Evolutionary conservation across 73 alveolate species (phyloP).

Genomic region (Effrenium voratum): DNA sequence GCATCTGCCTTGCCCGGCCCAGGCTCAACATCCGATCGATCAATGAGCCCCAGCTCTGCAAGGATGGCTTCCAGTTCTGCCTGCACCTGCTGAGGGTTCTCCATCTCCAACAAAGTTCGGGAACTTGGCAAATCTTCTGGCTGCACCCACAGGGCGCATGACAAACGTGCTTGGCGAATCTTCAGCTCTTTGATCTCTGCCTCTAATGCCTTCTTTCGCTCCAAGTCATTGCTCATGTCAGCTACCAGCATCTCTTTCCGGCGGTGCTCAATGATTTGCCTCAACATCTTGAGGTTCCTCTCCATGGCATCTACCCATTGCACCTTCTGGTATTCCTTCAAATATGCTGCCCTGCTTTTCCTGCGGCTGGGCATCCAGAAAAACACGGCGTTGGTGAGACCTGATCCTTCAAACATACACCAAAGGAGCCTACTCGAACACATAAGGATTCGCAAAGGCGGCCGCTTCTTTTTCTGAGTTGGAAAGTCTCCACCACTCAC

Average conservation of each 20-base stretch:
- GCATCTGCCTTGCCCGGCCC: slow-evolving; percentile 48
- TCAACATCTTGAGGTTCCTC: slow-evolving; percentile 65
- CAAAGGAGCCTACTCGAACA: no score
- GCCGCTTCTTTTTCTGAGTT: no score
- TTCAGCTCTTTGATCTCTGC: slow-evolving; percentile 42
- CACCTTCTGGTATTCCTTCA: slow-evolving; percentile 51
- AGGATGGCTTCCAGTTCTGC: slow-evolving; percentile 41
- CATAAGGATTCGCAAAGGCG: no score
- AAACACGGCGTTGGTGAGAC: no score
- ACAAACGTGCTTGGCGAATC: slow-evolving; percentile 65
- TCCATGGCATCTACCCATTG: slow-evolving; percentile 84
- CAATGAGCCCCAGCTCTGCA: slow-evolving; percentile 34
- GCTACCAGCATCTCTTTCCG: slow-evolving; percentile 60
- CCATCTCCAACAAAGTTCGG: slow-evolving; percentile 31
- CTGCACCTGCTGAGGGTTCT: slow-evolving; percentile 34
- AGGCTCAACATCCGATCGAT: no score
- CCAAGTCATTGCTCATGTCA: slow-evolving; percentile 49
- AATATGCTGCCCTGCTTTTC: no score
- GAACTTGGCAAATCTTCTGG: slow-evolving; percentile 89
- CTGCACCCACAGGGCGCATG: slow-evolving; percentile 66
- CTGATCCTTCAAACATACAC: no score
- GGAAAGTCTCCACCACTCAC: no score
- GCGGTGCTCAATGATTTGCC: slow-evolving; percentile 64
- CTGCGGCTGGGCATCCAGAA: no score
- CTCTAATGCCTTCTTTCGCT: slow-evolving; percentile 1